Evolutionary conservation across 768 basidiomycete genomes (phyloP), one percentile per base, ranked within the genome.

Genomic region (Crepidotus variabilis): DNA sequence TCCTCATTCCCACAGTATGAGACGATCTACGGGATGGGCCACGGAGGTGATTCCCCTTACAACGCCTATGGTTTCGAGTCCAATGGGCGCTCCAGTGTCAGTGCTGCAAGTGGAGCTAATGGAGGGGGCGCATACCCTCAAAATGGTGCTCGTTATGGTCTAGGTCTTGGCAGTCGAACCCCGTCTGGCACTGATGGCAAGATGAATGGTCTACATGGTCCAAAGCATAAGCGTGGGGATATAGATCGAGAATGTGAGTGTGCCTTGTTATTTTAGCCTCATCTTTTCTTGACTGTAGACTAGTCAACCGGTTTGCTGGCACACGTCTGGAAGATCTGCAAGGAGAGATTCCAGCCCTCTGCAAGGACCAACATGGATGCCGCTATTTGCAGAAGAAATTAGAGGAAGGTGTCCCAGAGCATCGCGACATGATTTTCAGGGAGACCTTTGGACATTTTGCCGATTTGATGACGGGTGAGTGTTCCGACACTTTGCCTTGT

Each of bases 341-440:
- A 62, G 96, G 96, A 57, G 96, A 99, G 72, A 96, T 99, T 57
- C 86, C 94, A 13, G 78, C 84, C 0, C 74, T 99, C 16, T 98
- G 97, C 84, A 98, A 98, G 71, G 97, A 99, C 72, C 97, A 99
- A 72, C 96, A 98, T 71, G 97, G 97, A 2, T 99, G 97, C 68
- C 85, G 97, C 34, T 99, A 98, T 69, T 75, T 99, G 56, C 97
- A 99, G 74, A 98, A 98, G 85, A 98, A 98, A 74, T 81, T 99
- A 22, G 97, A 99, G 70, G 97, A 99, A 67, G 92, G 92, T 54
- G 84, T 89, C 57, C 82, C 96, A 4, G 95, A 96, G 69, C 95
- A 99, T 72, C 85, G 97, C 52, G 97, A 99, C 67, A 95, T 98
- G 91, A 99, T 99, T 69, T 99, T 98, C 82, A 84, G 90, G 57